phyloP scores from a whole-genome alignment of 305 asterid species.

The Solanum hybrid region DNA sequence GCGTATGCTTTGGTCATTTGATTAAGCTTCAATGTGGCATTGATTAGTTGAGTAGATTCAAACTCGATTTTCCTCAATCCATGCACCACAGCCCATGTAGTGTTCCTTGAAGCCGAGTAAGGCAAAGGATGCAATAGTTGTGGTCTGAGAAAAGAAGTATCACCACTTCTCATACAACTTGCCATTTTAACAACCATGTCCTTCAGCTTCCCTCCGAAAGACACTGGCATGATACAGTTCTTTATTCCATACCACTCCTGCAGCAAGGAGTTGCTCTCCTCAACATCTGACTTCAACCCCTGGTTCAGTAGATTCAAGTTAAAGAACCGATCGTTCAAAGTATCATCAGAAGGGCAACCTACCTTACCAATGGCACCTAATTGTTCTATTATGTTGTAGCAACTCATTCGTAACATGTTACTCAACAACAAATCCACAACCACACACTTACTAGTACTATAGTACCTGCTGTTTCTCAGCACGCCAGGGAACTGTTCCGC shows the following conservation, averaged over 20 bases:
- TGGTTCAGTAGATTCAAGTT: background rate
- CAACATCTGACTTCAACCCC: background rate
- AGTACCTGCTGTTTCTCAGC: background rate
- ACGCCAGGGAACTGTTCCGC: background rate
- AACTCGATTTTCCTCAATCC: background rate
- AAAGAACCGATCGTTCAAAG: background rate
- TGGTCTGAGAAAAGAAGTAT: background rate
- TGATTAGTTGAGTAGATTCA: background rate
- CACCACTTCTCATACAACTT: background rate
- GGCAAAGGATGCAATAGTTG: background rate
- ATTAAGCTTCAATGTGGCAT: background rate
- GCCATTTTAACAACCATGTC: background rate
- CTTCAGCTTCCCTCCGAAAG: background rate
- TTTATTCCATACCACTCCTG: background rate
- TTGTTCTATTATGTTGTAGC: background rate
- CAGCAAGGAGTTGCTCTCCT: background rate
- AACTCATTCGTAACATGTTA: background rate
- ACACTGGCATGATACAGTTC: background rate
- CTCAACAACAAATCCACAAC: background rate
- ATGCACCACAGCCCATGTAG: background rate
- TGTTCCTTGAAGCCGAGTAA: background rate
- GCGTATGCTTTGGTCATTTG: background rate
- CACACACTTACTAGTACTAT: background rate
- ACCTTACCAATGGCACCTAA: background rate
- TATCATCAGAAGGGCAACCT: background rate